Percentiles rank a stretch among this genome's conserved stretches.
Conservation (phyloP, 495 filamentous ascomycete species). For the Cercophora samala region DNA sequence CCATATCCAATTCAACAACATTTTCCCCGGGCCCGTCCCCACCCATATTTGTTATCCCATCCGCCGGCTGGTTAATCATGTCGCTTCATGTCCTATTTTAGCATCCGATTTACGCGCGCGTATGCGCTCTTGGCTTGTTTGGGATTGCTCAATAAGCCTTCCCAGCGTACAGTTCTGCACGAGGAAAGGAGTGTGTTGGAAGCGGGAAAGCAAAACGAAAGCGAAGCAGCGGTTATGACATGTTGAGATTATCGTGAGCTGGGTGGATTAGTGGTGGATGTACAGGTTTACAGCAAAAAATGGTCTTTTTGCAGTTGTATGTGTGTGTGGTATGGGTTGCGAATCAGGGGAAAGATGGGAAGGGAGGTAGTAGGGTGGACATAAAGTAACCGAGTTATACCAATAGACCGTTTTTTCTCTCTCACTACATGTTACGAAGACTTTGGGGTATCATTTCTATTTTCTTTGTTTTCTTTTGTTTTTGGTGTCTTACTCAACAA, state of each 20-base stretch:
- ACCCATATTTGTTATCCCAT: neutral
- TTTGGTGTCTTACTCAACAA: neutral
- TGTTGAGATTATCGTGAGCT: neutral
- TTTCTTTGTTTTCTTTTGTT: neutral
- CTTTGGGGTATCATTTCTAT: constrained; percentile 10
- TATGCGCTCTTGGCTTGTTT: neutral
- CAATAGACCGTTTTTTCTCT: constrained; percentile 1
- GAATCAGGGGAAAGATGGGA: too few relatives aligned
- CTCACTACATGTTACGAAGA: neutral
- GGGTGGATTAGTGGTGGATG: too few relatives aligned
- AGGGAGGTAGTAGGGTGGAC: neutral
- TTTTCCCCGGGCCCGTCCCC: too few relatives aligned
- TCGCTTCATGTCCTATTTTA: neutral
- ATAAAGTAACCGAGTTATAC: constrained; percentile 5
- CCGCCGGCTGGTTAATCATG: too few relatives aligned
- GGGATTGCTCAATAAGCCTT: neutral
- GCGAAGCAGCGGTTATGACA: neutral
- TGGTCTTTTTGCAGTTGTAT: too few relatives aligned
- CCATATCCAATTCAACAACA: constrained; percentile 8
- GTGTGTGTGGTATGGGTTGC: too few relatives aligned
- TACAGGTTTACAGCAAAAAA: too few relatives aligned
- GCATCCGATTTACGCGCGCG: neutral
- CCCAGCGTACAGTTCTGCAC: too few relatives aligned
- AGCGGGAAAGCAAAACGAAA: neutral
- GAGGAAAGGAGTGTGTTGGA: neutral